Evolutionary conservation across 108 stramenopile species (phyloP), one percentile per base, ranked within the genome.

Genomic region (Schizochytrium sp.): DNA sequence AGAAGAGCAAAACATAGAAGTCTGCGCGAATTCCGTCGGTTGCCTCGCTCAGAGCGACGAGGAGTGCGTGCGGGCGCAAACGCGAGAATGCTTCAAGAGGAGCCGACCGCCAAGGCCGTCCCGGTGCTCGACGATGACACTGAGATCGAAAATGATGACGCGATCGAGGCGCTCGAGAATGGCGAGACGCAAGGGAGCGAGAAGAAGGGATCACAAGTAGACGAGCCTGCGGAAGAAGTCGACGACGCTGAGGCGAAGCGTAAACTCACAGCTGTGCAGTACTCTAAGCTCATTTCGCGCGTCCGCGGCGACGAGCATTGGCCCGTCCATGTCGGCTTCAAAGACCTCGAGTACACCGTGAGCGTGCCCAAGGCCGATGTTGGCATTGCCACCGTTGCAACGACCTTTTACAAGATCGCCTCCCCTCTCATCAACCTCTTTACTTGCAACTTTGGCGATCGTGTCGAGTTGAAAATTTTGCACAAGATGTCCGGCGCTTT

Each of bases 401-500:
- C 41, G 4, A 28, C 25, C 21, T 10, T 69, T 8, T 53, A 53
- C 48, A 83, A 83, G 23, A 18, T 34, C 51, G 6, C 48, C 23
- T 53, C 76, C 18, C 48, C 76, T 12, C 12, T 83, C 51, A 45
- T 23, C 10, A 6, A 12, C 0, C 76, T 53, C 51, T 47, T 23
- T 1, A 12, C 45, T 1, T 16, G 72, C 18, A 29, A 18, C 29
- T 14, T 14, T 16, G 6, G 12, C n/a, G 76, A 34, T 6, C 51
- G 25, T 1, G 51, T 53, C 12, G 23, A 83, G 18, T 18, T 83
- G 19, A 6, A 6, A 8, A 23, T 83, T 23, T 16, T 83, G n/a
- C n/a, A 12, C 45, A 83, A 53, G 43, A 23, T 83, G 14, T 83
- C 76, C 0, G 76, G 76, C 25, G 23, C 28, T 16, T 83, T 96